Percentiles rank a stretch among this genome's conserved stretches.
Conservation (phyloP, 176 grass and related monocot genomes). For the Musa schizocarpa region DNA sequence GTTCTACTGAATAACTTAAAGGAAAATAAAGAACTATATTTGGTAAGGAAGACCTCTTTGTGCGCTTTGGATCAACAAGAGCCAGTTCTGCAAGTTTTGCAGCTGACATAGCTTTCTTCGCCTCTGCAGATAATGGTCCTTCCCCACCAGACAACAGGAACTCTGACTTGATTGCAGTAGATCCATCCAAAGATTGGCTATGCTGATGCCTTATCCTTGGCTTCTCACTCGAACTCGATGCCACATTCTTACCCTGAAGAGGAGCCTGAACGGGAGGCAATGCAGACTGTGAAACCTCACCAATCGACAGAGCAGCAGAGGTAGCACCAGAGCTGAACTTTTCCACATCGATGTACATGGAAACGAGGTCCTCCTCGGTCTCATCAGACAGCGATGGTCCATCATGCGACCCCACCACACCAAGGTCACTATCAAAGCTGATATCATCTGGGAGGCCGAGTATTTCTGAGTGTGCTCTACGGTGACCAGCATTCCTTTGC, state of each 20-base stretch:
- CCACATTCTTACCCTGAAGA: not conserved
- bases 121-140: slow-evolving; percentile 44
- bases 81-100: slow-evolving; percentile 88
- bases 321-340: slow-evolving; percentile 48
- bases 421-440: slow-evolving; percentile 23
- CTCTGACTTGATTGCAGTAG: slow-evolving; percentile 64
- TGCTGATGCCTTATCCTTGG: slow-evolving; percentile 69
- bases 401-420: slow-evolving; percentile 5
- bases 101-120: slow-evolving; percentile 74
- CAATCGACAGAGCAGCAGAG: slow-evolving; percentile 35
- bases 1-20: not conserved
- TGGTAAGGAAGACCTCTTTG: slow-evolving; percentile 54
- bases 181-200: slow-evolving; percentile 92
- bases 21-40: not conserved
- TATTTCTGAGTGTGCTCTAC: slow-evolving; percentile 69
- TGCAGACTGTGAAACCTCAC: not conserved
- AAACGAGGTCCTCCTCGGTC: slow-evolving; percentile 10
- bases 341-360: slow-evolving; percentile 39
- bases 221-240: slow-evolving; percentile 1
- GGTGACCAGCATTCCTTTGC: slow-evolving; percentile 28
- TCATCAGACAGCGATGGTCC: slow-evolving; percentile 12
- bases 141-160: slow-evolving; percentile 39
- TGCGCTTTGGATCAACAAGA: slow-evolving; percentile 87
- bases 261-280: not conserved
- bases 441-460: slow-evolving; percentile 41